Conservation (phyloP, 495 filamentous ascomycete genomes). For the Penicillium odoratum region DNA sequence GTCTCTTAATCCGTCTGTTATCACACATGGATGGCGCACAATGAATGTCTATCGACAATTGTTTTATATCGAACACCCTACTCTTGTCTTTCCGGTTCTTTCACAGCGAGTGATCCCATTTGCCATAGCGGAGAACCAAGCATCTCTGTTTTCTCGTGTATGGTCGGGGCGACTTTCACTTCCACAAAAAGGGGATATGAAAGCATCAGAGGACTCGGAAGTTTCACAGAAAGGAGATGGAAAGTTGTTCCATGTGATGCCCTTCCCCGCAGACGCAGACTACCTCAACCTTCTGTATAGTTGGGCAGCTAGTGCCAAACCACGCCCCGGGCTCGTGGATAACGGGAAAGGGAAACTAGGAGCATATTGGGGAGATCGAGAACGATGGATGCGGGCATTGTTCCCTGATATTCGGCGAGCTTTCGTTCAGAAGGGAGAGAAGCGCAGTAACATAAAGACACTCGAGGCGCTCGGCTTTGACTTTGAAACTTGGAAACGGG, state of each 20-base stretch:
- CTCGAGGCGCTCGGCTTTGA: constrained; percentile 62
- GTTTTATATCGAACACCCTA: constrained; percentile 73
- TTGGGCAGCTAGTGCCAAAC: constrained; percentile 53
- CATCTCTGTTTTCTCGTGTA: constrained; percentile 70
- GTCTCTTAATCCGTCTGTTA: constrained; percentile 55
- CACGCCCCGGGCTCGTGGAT: constrained; percentile 41
- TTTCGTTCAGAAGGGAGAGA: constrained; percentile 50
- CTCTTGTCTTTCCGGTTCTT: constrained; percentile 73
- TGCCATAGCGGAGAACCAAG: constrained; percentile 74
- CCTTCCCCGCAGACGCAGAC: constrained; percentile 71
- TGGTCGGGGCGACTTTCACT: constrained; percentile 68
- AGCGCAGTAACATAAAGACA: constrained; percentile 41
- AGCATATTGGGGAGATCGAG: constrained; percentile 64
- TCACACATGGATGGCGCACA: constrained; percentile 68
- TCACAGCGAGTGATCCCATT: constrained; percentile 84
- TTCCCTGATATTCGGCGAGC: constrained; percentile 56
- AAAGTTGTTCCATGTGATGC: constrained; percentile 62
- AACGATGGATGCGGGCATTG: constrained; percentile 61
- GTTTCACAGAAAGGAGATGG: constrained; percentile 47
- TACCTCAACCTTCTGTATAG: constrained; percentile 73
- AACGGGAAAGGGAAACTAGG: constrained; percentile 61
- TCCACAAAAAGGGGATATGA: constrained; percentile 63
- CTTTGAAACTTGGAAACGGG: constrained; percentile 44
- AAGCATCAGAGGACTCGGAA: constrained; percentile 56
- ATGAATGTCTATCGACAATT: constrained; percentile 73